Percentiles rank a stretch among this genome's conserved stretches.
Evolutionary conservation across 2,329 filamentous ascomycete species (phyloP).

Genomic region (Grosmannia clavigera): DNA sequence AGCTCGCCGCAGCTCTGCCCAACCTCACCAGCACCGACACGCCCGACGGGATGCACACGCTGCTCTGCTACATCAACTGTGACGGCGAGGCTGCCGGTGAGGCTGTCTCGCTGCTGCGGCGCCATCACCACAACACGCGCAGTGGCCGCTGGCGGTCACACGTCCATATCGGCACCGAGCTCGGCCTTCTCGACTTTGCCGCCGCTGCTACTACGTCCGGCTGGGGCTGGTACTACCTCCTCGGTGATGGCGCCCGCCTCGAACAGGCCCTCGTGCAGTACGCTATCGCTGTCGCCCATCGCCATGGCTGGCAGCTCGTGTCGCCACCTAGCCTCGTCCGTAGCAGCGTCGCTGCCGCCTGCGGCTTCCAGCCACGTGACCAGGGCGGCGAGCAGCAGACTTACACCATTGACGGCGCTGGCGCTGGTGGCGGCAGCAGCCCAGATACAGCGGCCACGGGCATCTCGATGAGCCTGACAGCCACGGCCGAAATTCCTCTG

Average conservation of each 20-base stretch:
- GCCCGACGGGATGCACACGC: slow-evolving; percentile 52
- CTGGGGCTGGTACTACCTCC: slow-evolving; percentile 96
- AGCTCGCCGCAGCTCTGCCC: slow-evolving; percentile 65
- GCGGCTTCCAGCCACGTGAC: slow-evolving; percentile 90
- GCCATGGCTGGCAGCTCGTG: slow-evolving; percentile 66
- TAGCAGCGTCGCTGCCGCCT: slow-evolving; percentile 77
- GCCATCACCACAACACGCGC: background rate
- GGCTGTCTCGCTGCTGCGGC: slow-evolving; percentile 8
- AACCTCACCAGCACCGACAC: slow-evolving; percentile 73
- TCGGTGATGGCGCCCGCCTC: slow-evolving; percentile 84
- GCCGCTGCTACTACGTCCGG: slow-evolving; percentile 71
- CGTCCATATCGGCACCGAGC: slow-evolving; percentile 70
- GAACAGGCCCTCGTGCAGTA: slow-evolving; percentile 90
- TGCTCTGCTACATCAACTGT: slow-evolving; percentile 71
- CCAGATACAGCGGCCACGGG: slow-evolving; percentile 40
- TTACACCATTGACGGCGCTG: slow-evolving; percentile 58
- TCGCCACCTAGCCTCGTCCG: slow-evolving; percentile 86
- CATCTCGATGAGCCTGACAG: slow-evolving; percentile 59
- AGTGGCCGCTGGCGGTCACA: slow-evolving; percentile 51
- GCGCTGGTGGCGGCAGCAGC: slow-evolving; percentile 28
- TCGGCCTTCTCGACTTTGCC: slow-evolving; percentile 86
- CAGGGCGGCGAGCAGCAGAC: slow-evolving; percentile 85
- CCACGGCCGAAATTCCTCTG: slow-evolving; percentile 88
- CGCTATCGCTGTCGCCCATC: slow-evolving; percentile 59
- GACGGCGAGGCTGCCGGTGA: slow-evolving; percentile 31